Conservation (phyloP, 2,329 filamentous ascomycete genomes). For the Colletotrichum musicola region DNA sequence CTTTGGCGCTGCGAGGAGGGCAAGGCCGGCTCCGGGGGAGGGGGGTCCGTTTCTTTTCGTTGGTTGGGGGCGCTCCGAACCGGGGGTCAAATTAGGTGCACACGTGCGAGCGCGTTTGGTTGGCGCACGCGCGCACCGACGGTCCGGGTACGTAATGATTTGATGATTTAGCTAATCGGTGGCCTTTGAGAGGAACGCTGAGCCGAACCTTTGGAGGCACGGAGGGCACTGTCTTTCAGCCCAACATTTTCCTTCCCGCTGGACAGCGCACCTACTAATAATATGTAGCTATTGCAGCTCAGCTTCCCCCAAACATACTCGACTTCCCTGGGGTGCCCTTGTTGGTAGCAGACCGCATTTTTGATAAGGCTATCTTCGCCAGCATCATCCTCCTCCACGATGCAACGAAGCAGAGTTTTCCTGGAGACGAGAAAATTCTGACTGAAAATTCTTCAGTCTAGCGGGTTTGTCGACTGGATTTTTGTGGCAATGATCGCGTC, state of each 20-base stretch:
- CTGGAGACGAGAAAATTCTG: constrained; percentile 21
- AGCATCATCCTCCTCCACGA: constrained; percentile 9
- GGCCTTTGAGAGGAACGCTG: neutral
- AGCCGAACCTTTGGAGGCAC: no score
- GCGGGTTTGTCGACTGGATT: constrained; percentile 3
- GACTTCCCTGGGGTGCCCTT: constrained; percentile 8
- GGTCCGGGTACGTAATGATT: constrained; percentile 17
- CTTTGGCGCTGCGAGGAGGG: constrained; percentile 33
- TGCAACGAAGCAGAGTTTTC: neutral
- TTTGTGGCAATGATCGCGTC: constrained; percentile 28
- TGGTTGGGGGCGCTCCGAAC: constrained; percentile 38
- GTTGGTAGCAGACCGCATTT: constrained; percentile 12
- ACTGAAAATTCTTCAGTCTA: constrained; percentile 11
- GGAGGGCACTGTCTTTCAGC: neutral
- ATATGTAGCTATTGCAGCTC: constrained; percentile 5
- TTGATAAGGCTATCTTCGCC: neutral
- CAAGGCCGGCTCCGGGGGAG: constrained; percentile 17
- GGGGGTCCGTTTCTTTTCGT: constrained; percentile 11
- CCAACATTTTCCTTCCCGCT: neutral
- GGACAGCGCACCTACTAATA: neutral
- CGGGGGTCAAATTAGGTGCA: constrained; percentile 38
- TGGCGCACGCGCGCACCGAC: constrained; percentile 24
- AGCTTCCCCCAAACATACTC: neutral
- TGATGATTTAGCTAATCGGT: constrained; percentile 5
- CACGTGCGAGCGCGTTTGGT: constrained; percentile 37